Evolutionary conservation across 208 protist genomes (phyloP).

Genomic region (Herpetomonas muscarum): DNA sequence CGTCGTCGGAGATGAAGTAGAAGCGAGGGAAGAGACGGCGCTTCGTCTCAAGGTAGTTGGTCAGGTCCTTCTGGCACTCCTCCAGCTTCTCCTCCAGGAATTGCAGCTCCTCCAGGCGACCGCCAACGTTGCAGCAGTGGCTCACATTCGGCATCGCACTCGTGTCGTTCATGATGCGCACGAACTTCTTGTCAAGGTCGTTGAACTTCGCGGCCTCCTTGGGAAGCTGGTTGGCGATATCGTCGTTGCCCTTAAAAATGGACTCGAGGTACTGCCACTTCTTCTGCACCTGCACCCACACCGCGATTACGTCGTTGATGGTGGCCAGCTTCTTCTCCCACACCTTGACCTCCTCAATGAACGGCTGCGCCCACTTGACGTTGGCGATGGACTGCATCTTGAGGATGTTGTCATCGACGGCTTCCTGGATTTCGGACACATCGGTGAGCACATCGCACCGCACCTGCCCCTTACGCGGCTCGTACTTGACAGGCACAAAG

Average conservation of each 20-base stretch:
- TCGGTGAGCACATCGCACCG: conserved; percentile 92
- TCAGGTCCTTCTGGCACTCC: conserved; percentile 97
- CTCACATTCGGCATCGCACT: conserved; percentile 91
- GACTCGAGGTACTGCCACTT: conserved; percentile 99
- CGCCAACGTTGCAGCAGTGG: conserved; percentile 88
- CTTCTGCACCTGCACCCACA: conserved; percentile 98
- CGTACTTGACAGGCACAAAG: conserved; percentile 90
- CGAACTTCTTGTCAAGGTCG: conserved; percentile 95
- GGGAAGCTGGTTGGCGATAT: conserved; percentile 98
- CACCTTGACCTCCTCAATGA: conserved; percentile 92
- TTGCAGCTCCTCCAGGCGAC: conserved; percentile 92
- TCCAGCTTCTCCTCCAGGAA: conserved; percentile 94
- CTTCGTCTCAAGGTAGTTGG: conserved; percentile 98
- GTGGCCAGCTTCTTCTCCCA: conserved; percentile 96
- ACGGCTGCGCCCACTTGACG: conserved; percentile 96
- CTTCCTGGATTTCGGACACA: conserved; percentile 94
- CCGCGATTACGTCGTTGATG: conserved; percentile 96
- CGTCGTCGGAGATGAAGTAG: conserved; percentile 99
- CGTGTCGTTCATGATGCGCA: conserved; percentile 97
- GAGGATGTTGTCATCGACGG: conserved; percentile 98
- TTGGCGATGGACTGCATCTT: conserved; percentile 97
- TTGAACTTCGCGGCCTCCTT: conserved; percentile 98
- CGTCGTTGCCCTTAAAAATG: conserved; percentile 98
- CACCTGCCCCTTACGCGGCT: conserved; percentile 81
- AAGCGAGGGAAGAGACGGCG: conserved; percentile 98